Evolutionary conservation across 768 basidiomycete species (phyloP).

Genomic region (Leccinum boreale): DNA sequence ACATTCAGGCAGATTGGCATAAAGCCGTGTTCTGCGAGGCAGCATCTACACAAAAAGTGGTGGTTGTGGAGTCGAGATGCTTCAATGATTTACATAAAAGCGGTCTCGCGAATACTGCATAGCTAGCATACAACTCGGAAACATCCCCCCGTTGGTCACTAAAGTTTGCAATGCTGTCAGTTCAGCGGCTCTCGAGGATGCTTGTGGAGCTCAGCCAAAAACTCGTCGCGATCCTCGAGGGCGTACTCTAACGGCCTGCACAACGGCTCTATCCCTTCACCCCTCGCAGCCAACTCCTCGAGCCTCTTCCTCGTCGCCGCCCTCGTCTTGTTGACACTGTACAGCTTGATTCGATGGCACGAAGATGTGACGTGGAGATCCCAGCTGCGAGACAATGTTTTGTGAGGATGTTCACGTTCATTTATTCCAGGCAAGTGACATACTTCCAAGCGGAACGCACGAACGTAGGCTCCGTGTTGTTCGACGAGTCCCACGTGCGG

Average conservation of each 20-base stretch:
- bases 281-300: slow-evolving; percentile 36
- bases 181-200: slow-evolving; percentile 9
- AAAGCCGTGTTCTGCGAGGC: too few species aligned
- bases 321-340: slow-evolving; percentile 45
- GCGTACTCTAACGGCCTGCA: slow-evolving; percentile 7
- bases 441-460: slow-evolving; percentile 56
- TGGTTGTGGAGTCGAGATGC: too few species aligned
- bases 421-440: slow-evolving; percentile 7
- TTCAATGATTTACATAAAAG: too few species aligned
- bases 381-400: slow-evolving; percentile 36
- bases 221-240: slow-evolving; percentile 9
- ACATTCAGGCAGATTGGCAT: too few species aligned
- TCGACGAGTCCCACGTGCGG: slow-evolving; percentile 55
- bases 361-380: slow-evolving; percentile 54
- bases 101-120: not conserved
- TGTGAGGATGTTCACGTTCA: not conserved
- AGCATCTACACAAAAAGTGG: too few species aligned
- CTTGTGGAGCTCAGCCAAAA: not conserved
- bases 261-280: slow-evolving; percentile 27
- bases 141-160: not conserved
- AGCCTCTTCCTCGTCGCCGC: slow-evolving; percentile 44
- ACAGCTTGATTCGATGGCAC: slow-evolving; percentile 51
- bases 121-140: not conserved
- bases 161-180: not conserved
- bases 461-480: slow-evolving; percentile 55